A percentile compares a stretch with the other conserved stretches of the same genome.
phyloP scores from a whole-genome alignment of 2,329 filamentous ascomycete genomes.

The Leptographium wingfieldii region DNA sequence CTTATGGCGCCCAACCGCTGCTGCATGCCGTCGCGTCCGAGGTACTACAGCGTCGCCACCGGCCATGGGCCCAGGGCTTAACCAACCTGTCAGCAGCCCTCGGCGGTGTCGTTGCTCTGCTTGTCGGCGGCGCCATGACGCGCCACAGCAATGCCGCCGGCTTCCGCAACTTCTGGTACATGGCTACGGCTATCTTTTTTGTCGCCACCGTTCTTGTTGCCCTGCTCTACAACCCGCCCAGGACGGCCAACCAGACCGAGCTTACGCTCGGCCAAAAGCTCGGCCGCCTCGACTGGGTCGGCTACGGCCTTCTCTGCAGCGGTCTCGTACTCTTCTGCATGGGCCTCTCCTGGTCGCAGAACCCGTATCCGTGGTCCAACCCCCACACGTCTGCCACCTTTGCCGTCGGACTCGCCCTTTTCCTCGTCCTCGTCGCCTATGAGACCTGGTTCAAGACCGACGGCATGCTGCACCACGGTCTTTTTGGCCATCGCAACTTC shows the following conservation, averaged over 20 bases:
- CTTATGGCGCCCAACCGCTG: conserved; percentile 25
- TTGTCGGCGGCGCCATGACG: conserved; percentile 23
- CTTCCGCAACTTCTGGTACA: conserved; percentile 25
- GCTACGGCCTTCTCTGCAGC: conserved; percentile 21
- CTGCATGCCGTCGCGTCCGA: conserved; percentile 26
- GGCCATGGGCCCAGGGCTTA: conserved; percentile 23
- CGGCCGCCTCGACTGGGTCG: conserved; percentile 25
- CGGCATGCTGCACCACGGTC: conserved; percentile 28
- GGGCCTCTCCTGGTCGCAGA: conserved; percentile 25
- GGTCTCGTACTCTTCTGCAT: conserved; percentile 26
- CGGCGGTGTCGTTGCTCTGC: conserved; percentile 20
- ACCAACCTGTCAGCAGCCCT: conserved; percentile 19
- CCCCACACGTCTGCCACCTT: conserved; percentile 24
- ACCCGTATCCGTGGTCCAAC: conserved; percentile 26
- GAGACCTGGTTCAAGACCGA: conserved; percentile 23
- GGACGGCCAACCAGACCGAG: conserved; percentile 15
- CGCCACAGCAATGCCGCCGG: conserved; percentile 18
- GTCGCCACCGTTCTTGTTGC: conserved; percentile 17
- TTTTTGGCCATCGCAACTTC: conserved; percentile 26
- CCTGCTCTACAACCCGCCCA: conserved; percentile 22
- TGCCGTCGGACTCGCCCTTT: conserved; percentile 19
- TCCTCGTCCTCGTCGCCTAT: conserved; percentile 19
- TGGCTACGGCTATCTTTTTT: conserved; percentile 18
- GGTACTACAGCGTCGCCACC: conserved; percentile 24
- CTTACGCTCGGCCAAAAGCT: conserved; percentile 21